Conservation (phyloP, 176 grass and related monocot species). For the Carex littledalei region DNA sequence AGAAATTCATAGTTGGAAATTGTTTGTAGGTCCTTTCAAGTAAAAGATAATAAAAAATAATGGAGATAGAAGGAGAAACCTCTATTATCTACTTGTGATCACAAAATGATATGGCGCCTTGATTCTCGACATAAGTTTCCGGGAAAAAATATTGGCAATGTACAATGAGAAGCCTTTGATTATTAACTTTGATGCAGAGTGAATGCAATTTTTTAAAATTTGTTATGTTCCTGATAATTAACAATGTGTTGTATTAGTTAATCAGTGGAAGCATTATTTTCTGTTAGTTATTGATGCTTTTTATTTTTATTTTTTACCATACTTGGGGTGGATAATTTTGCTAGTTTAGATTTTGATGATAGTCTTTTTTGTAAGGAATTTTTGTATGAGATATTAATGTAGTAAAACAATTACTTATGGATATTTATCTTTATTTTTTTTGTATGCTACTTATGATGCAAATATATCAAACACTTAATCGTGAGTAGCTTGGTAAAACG, state of each 20-base stretch:
- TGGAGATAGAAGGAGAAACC: background rate
- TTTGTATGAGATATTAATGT: background rate
- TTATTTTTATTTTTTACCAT: background rate
- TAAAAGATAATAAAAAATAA: background rate
- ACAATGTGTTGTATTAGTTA: background rate
- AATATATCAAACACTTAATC: background rate
- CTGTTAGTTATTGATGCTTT: background rate
- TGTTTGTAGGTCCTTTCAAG: conserved; percentile 12
- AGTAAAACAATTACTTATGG: background rate
- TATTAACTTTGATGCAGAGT: background rate
- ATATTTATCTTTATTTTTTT: background rate
- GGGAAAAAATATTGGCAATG: background rate
- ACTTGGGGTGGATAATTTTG: background rate
- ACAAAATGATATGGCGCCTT: background rate
- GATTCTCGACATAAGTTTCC: background rate
- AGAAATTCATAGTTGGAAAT: background rate
- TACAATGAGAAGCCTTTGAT: background rate
- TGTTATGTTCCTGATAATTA: background rate
- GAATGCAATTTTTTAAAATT: background rate
- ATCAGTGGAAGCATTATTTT: background rate
- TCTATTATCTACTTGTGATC: background rate
- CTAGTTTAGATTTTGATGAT: background rate
- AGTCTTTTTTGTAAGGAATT: background rate
- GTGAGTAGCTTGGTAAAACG: background rate
- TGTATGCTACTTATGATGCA: background rate